Evolutionary conservation across 257 asterid species (phyloP).

Genomic region (Galeopsis tetrahit): DNA sequence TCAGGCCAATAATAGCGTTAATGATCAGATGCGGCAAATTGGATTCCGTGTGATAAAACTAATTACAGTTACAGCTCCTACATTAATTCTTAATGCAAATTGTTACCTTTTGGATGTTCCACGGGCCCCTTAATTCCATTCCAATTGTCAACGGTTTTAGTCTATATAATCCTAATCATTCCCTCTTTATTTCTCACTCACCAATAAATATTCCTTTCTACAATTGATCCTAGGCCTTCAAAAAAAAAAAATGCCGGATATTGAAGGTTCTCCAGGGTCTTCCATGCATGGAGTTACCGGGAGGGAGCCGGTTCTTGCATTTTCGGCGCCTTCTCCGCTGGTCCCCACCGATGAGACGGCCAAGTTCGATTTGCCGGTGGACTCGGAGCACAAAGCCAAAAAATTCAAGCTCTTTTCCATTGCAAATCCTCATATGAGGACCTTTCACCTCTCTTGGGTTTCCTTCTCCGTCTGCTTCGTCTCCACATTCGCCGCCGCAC

Average conservation of each 20-base stretch:
- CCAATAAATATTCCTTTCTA: not conserved
- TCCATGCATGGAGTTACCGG: conserved; percentile 83
- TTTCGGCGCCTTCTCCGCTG: conserved; percentile 41
- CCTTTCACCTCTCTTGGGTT: conserved; percentile 73
- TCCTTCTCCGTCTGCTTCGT: conserved; percentile 71
- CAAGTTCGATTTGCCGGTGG: conserved; percentile 51
- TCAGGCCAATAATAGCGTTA: not conserved
- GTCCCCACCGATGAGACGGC: conserved; percentile 48
- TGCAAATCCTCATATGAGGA: conserved; percentile 67
- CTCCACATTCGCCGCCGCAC: conserved; percentile 72
- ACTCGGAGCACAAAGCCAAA: conserved; percentile 60
- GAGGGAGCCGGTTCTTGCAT: conserved; percentile 55
- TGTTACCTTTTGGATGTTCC: conserved; percentile 31
- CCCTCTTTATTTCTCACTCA: not conserved
- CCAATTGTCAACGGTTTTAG: conserved; percentile 7
- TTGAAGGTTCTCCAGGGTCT: conserved; percentile 53
- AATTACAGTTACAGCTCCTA: not conserved
- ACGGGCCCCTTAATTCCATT: not conserved
- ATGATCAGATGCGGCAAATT: conserved; percentile 31
- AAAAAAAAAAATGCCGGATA: conserved; percentile 32
- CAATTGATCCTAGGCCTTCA: not conserved
- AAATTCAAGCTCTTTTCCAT: conserved; percentile 45
- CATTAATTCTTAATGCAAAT: not conserved
- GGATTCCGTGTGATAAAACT: conserved; percentile 21
- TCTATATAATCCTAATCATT: conserved; percentile 24